These are phyloP conservation scores for Parietichytrium sp. DNA, from an alignment of 108 stramenopile species.

Conservation along the genomic window DNA sequence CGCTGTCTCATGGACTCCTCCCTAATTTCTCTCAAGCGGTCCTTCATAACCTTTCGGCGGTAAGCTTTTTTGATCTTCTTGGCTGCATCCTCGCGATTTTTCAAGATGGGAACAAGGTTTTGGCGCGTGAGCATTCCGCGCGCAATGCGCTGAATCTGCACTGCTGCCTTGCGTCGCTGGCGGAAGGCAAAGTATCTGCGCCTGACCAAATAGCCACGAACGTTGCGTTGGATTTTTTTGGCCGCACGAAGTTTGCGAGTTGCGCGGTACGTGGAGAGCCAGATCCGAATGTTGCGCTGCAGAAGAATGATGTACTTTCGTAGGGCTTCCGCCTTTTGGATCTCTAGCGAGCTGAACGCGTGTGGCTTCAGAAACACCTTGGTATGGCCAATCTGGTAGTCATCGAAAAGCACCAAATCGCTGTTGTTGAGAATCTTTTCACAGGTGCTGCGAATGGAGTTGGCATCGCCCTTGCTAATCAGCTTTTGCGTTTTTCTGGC, in stretches of 20 bases:
- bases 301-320: constrained; percentile 69
- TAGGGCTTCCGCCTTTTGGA: constrained; percentile 74
- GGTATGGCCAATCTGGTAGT: constrained; percentile 77
- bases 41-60: constrained; percentile 30
- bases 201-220: constrained; percentile 65
- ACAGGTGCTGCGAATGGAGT: neutral
- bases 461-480: neutral
- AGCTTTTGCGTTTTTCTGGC: neutral
- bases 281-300: constrained; percentile 78
- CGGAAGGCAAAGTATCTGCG: neutral
- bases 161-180: constrained; percentile 10
- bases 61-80: neutral
- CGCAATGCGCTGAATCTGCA: constrained; percentile 59
- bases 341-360: constrained; percentile 82
- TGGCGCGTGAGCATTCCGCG: constrained; percentile 56
- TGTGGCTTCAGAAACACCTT: constrained; percentile 91
- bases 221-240: constrained; percentile 70
- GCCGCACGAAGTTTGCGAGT: constrained; percentile 66
- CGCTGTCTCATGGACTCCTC: constrained; percentile 18
- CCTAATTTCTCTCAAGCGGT: neutral
- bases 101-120: constrained; percentile 57
- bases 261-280: constrained; percentile 65
- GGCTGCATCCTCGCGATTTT: neutral
- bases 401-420: neutral
- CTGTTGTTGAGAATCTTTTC: neutral